phyloP scores from a whole-genome alignment of 75 land plant genomes.

The Pinus tabuliformis region DNA sequence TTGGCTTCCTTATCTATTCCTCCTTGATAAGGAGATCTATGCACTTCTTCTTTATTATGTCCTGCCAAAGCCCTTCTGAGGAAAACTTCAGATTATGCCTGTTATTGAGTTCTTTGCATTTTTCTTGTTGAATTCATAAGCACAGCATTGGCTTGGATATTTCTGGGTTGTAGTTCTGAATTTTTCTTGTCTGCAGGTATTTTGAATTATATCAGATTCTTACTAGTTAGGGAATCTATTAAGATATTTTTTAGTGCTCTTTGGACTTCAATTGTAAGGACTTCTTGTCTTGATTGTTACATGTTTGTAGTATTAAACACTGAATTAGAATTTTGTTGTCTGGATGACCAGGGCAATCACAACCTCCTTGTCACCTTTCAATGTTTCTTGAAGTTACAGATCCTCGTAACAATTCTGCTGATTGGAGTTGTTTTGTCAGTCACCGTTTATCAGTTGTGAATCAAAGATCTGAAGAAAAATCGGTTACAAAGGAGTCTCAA shows the following conservation, averaged over 20 bases:
- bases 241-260: not conserved
- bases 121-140: not conserved
- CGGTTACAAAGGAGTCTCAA: slow-evolving; percentile 54
- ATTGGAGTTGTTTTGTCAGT: slow-evolving; percentile 55
- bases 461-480: slow-evolving; percentile 46
- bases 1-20: no score
- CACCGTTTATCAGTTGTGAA: slow-evolving; percentile 52
- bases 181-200: not conserved
- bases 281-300: not conserved
- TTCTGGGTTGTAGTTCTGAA: not conserved
- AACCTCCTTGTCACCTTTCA: slow-evolving; percentile 52
- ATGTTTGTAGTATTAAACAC: not conserved
- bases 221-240: not conserved
- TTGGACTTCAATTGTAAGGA: not conserved
- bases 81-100: no score
- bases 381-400: slow-evolving; percentile 62
- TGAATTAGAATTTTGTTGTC: not conserved
- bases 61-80: no score
- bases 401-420: slow-evolving; percentile 35
- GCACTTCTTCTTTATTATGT: no score
- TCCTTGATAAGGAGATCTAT: no score
- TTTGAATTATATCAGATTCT: not conserved
- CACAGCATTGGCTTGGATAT: not conserved
- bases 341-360: slow-evolving; percentile 38
- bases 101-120: not conserved